phyloP scores from a whole-genome alignment of 768 basidiomycete genomes.

The Multifurca ochricompacta region DNA sequence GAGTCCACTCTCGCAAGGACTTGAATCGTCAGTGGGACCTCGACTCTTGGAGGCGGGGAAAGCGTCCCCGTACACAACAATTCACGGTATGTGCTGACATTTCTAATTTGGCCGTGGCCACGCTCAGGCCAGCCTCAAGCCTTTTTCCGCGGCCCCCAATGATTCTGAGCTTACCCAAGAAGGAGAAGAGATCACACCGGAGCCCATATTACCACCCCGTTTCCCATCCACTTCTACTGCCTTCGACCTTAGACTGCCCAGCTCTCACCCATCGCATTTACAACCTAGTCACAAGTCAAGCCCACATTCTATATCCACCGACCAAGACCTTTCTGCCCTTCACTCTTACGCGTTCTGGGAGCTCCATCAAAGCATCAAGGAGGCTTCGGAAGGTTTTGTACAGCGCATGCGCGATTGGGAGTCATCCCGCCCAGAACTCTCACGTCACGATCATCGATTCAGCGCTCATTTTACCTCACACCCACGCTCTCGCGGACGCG shows the following conservation, averaged over 20 bases:
- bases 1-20: conserved; percentile 34
- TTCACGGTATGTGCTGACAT: conserved; percentile 34
- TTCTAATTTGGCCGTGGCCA: not conserved
- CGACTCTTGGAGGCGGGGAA: conserved; percentile 47
- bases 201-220: conserved; percentile 4
- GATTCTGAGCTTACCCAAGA: not conserved
- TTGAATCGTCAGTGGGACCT: conserved; percentile 43
- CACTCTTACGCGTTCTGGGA: conserved; percentile 61
- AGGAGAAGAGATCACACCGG: not conserved
- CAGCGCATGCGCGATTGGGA: conserved; percentile 71
- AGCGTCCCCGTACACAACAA: conserved; percentile 41
- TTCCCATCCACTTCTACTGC: conserved; percentile 28
- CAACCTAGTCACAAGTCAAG: not conserved
- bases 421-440: conserved; percentile 35
- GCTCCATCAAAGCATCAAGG: conserved; percentile 51
- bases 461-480: conserved; percentile 24
- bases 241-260: conserved; percentile 25
- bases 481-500: conserved; percentile 2
- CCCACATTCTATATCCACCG: conserved; percentile 1
- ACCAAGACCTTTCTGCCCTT: conserved; percentile 35
- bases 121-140: conserved; percentile 1
- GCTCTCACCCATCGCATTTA: conserved; percentile 5
- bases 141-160: not conserved
- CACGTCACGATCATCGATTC: conserved; percentile 32
- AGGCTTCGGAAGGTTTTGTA: conserved; percentile 61